phyloP scores from a whole-genome alignment of 345 rosid species.

The Firmiana major region DNA sequence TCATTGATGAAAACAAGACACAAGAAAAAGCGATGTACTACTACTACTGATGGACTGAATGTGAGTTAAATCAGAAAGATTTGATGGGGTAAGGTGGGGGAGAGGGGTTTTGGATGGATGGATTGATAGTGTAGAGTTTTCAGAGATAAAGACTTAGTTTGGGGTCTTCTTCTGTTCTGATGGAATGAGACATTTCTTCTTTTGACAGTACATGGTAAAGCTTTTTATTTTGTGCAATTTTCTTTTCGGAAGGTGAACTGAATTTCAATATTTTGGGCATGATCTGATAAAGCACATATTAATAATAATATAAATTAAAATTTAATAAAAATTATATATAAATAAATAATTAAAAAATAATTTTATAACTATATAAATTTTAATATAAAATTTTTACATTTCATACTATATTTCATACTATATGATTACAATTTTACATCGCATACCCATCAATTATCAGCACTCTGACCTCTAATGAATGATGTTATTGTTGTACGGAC shows the following conservation, averaged over 20 bases:
- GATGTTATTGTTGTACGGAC: constrained; percentile 23
- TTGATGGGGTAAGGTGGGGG: constrained; percentile 59
- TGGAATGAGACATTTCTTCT: constrained; percentile 33
- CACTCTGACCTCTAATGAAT: too few relatives aligned
- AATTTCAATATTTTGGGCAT: too few relatives aligned
- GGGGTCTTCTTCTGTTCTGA: constrained; percentile 31
- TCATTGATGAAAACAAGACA: constrained; percentile 60
- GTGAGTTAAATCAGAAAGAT: constrained; percentile 57
- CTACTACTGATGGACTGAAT: constrained; percentile 45
- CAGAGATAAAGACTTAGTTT: constrained; percentile 26
- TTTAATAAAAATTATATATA: too few relatives aligned
- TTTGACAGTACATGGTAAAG: constrained; percentile 38
- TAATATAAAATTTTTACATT: too few relatives aligned
- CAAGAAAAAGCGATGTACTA: constrained; percentile 51
- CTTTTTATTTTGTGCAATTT: constrained; percentile 22
- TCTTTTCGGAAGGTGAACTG: constrained; percentile 17
- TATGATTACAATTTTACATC: too few relatives aligned
- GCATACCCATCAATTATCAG: too few relatives aligned
- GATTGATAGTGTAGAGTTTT: constrained; percentile 12
- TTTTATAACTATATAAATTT: too few relatives aligned
- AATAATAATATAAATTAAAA: too few relatives aligned
- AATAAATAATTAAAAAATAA: too few relatives aligned
- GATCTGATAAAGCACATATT: too few relatives aligned
- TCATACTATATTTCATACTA: too few relatives aligned
- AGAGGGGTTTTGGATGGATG: background rate